A percentile compares a stretch with the other conserved stretches of the same genome.
phyloP scores from a whole-genome alignment of 2,329 filamentous ascomycete genomes.

The Lachnellula hyalina region DNA sequence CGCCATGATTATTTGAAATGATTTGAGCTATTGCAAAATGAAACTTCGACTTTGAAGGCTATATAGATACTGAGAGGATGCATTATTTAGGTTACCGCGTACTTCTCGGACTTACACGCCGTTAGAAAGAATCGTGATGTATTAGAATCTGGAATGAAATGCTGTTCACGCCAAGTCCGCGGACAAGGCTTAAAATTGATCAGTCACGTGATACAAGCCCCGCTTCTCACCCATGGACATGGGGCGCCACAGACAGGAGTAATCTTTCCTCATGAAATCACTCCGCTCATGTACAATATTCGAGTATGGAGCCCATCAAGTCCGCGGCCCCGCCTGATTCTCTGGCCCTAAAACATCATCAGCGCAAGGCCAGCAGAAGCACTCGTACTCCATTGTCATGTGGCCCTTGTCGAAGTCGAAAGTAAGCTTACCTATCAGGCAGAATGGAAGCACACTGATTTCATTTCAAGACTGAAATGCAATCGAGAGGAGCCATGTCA shows the following conservation, averaged over 20 bases:
- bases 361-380: conserved; percentile 12
- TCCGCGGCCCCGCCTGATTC: neutral
- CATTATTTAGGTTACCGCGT: neutral
- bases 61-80: neutral
- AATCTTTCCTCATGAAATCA: neutral
- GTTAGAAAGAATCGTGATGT: too few relatives aligned
- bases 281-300: neutral
- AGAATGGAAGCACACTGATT: neutral
- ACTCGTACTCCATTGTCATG: conserved; percentile 17
- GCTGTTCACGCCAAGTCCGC: neutral
- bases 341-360: neutral
- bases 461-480: conserved; percentile 66
- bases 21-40: too few relatives aligned
- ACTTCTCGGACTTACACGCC: neutral
- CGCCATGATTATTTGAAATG: too few relatives aligned
- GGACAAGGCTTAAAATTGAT: neutral
- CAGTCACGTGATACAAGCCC: neutral
- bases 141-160: neutral
- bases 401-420: conserved; percentile 19
- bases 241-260: too few relatives aligned
- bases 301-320: neutral
- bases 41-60: neutral
- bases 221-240: neutral
- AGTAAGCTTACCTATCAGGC: conserved; percentile 7
- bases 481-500: conserved; percentile 84